These are phyloP conservation scores for Fusarium ambrosium DNA, from an alignment of 2,329 filamentous ascomycete species.

Conservation along the genomic window DNA sequence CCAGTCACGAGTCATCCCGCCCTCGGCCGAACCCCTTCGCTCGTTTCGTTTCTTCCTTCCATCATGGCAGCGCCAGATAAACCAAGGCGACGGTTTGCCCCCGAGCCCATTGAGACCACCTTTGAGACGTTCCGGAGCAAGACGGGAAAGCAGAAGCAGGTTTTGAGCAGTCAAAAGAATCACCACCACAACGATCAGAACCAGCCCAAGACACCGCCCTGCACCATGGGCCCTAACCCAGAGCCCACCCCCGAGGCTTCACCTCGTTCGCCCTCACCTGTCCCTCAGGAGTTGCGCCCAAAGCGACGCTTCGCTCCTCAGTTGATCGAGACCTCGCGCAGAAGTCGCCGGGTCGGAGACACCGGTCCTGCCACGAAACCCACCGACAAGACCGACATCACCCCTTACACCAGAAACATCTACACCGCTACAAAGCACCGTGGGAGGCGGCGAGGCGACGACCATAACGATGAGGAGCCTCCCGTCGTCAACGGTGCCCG, in stretches of 20 bases:
- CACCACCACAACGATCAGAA: constrained; percentile 21
- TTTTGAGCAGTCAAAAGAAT: constrained; percentile 3
- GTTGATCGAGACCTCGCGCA: constrained; percentile 82
- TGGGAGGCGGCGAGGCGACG: constrained; percentile 47
- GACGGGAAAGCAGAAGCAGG: constrained; percentile 42
- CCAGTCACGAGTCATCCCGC: constrained; percentile 38
- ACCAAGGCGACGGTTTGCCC: constrained; percentile 72
- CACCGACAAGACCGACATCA: constrained; percentile 80
- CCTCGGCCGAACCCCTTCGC: constrained; percentile 23
- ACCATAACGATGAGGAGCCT: constrained; percentile 11
- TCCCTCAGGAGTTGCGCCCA: constrained; percentile 57
- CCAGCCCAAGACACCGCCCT: constrained; percentile 21
- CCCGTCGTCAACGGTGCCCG: constrained; percentile 25
- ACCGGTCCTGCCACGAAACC: constrained; percentile 71
- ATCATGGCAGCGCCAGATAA: constrained; percentile 58
- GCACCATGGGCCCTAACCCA: constrained; percentile 63
- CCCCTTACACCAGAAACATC: constrained; percentile 73
- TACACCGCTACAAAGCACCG: constrained; percentile 63
- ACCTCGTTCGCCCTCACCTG: constrained; percentile 63
- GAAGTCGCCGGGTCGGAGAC: constrained; percentile 77
- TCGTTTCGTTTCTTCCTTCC: constrained; percentile 53
- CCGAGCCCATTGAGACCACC: constrained; percentile 80
- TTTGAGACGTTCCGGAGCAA: constrained; percentile 69
- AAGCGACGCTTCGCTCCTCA: constrained; percentile 78
- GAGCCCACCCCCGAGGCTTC: constrained; percentile 69